Conservation (phyloP, 805 yeast genomes). For the Starmerella floricola region DNA sequence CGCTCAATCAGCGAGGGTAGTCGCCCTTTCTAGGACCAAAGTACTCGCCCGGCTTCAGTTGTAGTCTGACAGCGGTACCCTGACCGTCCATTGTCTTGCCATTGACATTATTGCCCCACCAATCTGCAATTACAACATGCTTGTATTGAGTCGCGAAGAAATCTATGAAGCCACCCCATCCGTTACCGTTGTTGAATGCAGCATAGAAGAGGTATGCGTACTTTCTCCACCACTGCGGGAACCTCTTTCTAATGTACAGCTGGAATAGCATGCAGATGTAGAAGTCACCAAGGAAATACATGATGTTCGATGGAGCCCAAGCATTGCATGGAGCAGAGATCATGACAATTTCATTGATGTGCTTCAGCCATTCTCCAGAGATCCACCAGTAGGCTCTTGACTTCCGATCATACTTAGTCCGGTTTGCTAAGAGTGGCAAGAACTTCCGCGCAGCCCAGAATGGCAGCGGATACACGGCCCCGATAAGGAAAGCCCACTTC, state of each 20-base stretch:
- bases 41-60: slow-evolving; percentile 2
- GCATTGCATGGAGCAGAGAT: slow-evolving; percentile 5
- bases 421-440: background rate
- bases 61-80: background rate
- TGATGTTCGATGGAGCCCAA: slow-evolving; percentile 38
- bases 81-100: background rate
- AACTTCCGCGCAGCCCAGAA: slow-evolving; percentile 14
- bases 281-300: slow-evolving; percentile 33
- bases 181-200: slow-evolving; percentile 40
- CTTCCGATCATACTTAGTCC: background rate
- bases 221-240: slow-evolving; percentile 42
- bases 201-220: slow-evolving; percentile 40
- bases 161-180: slow-evolving; percentile 36
- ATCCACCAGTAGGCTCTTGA: slow-evolving; percentile 23
- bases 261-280: slow-evolving; percentile 34
- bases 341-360: slow-evolving; percentile 15
- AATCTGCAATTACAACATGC: slow-evolving; percentile 27
- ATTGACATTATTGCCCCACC: slow-evolving; percentile 39
- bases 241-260: slow-evolving; percentile 34
- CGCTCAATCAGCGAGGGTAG: slow-evolving; percentile 5
- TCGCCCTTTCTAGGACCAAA: slow-evolving; percentile 13
- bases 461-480: slow-evolving; percentile 29
- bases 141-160: slow-evolving; percentile 33
- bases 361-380: slow-evolving; percentile 25
- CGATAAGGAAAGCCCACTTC: slow-evolving; percentile 52